phyloP scores from a whole-genome alignment of 23 red algal species.

The Gracilaria vermiculophylla region DNA sequence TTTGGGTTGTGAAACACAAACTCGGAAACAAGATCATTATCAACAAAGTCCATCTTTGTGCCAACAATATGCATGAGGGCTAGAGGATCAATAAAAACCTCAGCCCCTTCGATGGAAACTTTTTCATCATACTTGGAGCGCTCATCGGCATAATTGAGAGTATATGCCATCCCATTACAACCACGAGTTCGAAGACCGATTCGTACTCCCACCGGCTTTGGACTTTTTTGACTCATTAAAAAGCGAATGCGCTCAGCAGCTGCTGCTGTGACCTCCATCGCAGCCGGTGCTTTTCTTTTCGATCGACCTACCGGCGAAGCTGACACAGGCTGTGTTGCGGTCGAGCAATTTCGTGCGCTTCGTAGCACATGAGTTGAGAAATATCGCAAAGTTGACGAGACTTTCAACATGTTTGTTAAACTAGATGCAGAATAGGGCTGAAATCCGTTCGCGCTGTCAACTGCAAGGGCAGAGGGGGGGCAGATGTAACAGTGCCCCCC shows the following conservation, averaged over 20 bases:
- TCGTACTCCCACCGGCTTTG: constrained; percentile 73
- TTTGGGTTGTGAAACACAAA: constrained; percentile 98
- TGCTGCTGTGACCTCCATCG: constrained; percentile 46
- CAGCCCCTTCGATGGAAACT: constrained; percentile 41
- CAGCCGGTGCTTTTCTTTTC: not conserved
- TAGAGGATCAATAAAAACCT: constrained; percentile 81
- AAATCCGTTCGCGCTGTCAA: not conserved
- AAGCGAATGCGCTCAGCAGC: constrained; percentile 44
- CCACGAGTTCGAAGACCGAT: constrained; percentile 83
- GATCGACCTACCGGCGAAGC: not conserved
- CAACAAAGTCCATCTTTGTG: constrained; percentile 94
- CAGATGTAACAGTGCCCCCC: not conserved
- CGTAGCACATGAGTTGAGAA: not conserved
- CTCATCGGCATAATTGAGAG: constrained; percentile 78
- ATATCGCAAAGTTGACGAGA: not conserved
- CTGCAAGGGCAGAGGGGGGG: not conserved
- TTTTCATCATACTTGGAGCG: constrained; percentile 65
- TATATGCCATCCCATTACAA: constrained; percentile 93
- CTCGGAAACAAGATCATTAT: constrained; percentile 85
- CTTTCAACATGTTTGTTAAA: not conserved
- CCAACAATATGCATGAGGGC: constrained; percentile 95
- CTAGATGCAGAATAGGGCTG: not conserved
- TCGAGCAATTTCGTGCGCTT: not conserved
- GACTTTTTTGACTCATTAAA: constrained; percentile 25
- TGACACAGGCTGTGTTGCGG: not conserved